Percentiles rank a stretch among this genome's conserved stretches.
Evolutionary conservation across 2,329 filamentous ascomycete species (phyloP).

Genomic region (Drechslera avenae): DNA sequence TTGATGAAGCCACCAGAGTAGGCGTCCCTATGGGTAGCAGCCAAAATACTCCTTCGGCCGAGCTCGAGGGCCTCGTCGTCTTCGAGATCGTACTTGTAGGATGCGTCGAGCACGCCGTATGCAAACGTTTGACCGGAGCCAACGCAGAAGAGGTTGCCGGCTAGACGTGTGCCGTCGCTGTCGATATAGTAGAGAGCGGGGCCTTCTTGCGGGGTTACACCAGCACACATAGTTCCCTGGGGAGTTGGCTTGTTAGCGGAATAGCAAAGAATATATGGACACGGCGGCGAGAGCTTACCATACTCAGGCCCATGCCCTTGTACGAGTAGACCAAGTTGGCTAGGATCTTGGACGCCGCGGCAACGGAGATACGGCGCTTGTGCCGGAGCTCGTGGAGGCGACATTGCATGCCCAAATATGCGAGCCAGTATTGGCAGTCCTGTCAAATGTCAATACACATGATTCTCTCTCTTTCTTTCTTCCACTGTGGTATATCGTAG

Average conservation of each 20-base stretch:
- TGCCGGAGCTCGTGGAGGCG: slow-evolving; percentile 98
- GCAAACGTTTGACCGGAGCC: slow-evolving; percentile 98
- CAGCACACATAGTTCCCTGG: slow-evolving; percentile 93
- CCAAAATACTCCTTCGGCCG: slow-evolving; percentile 88
- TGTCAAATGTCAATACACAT: slow-evolving; percentile 42
- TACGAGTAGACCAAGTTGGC: slow-evolving; percentile 98
- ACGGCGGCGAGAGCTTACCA: slow-evolving; percentile 56
- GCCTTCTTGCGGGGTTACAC: slow-evolving; percentile 92
- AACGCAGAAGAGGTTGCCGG: slow-evolving; percentile 97
- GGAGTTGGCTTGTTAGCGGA: slow-evolving; percentile 11
- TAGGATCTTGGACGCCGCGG: slow-evolving; percentile 96
- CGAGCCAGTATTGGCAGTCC: slow-evolving; percentile 99
- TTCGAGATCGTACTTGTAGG: slow-evolving; percentile 88
- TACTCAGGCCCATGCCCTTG: slow-evolving; percentile 98
- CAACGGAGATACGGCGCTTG: slow-evolving; percentile 97
- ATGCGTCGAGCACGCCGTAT: slow-evolving; percentile 94
- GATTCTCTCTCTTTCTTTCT: not conserved
- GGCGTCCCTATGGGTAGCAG: slow-evolving; percentile 96
- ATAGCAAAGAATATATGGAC: not conserved
- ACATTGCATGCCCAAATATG: slow-evolving; percentile 98
- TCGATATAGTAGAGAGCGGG: slow-evolving; percentile 99
- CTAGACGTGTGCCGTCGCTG: slow-evolving; percentile 88
- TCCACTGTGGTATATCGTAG: too few species aligned
- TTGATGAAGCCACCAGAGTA: slow-evolving; percentile 99
- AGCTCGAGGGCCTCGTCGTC: slow-evolving; percentile 90